Conservation (phyloP, 768 basidiomycete genomes). For the Suillus bovinus region DNA sequence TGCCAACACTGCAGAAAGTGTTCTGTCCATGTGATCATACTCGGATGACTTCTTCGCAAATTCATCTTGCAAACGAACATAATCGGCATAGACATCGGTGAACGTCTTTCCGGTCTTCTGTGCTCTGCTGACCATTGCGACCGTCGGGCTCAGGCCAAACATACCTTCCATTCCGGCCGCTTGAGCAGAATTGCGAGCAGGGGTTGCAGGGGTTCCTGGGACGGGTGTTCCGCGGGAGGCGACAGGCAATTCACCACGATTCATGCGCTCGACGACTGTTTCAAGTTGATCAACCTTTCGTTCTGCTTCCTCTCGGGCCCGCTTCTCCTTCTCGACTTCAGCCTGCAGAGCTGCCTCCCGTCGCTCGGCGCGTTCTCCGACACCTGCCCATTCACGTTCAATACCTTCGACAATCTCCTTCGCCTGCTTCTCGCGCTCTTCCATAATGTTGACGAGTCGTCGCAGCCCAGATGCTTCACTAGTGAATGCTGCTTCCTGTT, state of each 20-base stretch:
- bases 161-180: conserved; percentile 54
- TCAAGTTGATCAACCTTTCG: conserved; percentile 71
- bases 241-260: conserved; percentile 67
- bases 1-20: conserved; percentile 74
- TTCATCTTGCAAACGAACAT: conserved; percentile 83
- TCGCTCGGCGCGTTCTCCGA: conserved; percentile 67
- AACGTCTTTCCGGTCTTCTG: conserved; percentile 88
- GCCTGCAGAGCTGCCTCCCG: conserved; percentile 67
- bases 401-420: conserved; percentile 80
- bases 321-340: conserved; percentile 71
- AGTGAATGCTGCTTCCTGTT: conserved; percentile 81
- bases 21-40: conserved; percentile 81
- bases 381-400: conserved; percentile 78
- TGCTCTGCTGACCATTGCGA: conserved; percentile 78
- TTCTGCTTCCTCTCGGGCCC: conserved; percentile 69
- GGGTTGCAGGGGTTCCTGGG: conserved; percentile 44
- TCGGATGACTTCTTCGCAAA: conserved; percentile 77
- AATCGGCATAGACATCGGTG: conserved; percentile 92
- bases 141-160: conserved; percentile 81
- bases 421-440: conserved; percentile 83
- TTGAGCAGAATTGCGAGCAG: conserved; percentile 33
- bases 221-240: conserved; percentile 44
- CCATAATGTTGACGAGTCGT: conserved; percentile 80
- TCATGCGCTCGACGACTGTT: conserved; percentile 68
- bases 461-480: conserved; percentile 73